phyloP scores from a whole-genome alignment of 306 rosid genomes.

The Cyamopsis tetragonoloba region DNA sequence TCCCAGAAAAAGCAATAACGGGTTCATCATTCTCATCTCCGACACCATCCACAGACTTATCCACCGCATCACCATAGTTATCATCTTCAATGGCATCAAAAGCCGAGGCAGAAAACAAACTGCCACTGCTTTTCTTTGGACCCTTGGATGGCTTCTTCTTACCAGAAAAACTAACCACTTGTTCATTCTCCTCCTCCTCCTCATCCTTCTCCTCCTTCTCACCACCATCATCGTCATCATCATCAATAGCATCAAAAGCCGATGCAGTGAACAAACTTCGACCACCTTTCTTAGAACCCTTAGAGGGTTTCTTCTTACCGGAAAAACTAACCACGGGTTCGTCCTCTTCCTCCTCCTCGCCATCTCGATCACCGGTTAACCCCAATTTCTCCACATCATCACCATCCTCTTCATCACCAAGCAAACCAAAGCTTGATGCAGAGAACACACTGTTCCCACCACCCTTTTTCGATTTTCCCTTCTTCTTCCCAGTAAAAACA shows the following conservation, averaged over 20 bases:
- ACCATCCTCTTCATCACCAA: conserved; percentile 48
- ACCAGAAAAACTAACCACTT: conserved; percentile 43
- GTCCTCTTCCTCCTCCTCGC: conserved; percentile 45
- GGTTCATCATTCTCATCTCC: conserved; percentile 42
- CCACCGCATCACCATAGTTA: conserved; percentile 42
- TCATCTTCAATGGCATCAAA: conserved; percentile 58
- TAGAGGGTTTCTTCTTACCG: conserved; percentile 66
- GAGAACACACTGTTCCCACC: conserved; percentile 47
- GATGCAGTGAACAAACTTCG: conserved; percentile 49
- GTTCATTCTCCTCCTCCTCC: conserved; percentile 48
- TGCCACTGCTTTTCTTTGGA: conserved; percentile 46
- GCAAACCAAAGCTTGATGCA: conserved; percentile 58
- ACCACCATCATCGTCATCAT: conserved; percentile 40
- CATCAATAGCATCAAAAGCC: conserved; percentile 52
- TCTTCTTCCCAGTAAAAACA: conserved; percentile 74
- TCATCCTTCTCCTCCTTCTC: conserved; percentile 25
- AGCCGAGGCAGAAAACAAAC: conserved; percentile 45
- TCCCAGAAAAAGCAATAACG: conserved; percentile 52
- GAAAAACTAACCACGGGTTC: conserved; percentile 42
- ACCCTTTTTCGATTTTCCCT: conserved; percentile 72
- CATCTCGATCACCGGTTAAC: conserved; percentile 19
- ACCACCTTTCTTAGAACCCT: conserved; percentile 44
- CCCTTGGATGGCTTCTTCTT: conserved; percentile 64
- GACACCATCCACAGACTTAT: conserved; percentile 26
- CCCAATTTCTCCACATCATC: conserved; percentile 38